Percentiles rank a stretch among this genome's conserved stretches.
These are phyloP conservation scores for Cercospora sp. DNA, from an alignment of 2,329 filamentous ascomycete species.

Conservation along the genomic window DNA sequence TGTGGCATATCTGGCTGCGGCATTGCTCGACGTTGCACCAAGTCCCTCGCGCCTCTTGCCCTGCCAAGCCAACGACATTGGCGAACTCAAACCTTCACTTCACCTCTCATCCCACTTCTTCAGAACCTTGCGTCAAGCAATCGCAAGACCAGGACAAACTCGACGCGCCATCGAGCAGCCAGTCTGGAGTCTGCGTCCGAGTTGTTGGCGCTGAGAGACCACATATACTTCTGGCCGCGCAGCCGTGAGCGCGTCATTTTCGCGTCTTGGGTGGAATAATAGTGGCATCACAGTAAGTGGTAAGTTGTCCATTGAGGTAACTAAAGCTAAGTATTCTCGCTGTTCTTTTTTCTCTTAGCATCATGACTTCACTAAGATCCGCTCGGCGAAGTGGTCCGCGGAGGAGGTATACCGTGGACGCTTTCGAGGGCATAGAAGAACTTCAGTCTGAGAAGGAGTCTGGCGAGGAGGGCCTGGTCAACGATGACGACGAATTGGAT, in stretches of 20 bases:
- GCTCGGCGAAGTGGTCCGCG: slow-evolving; percentile 27
- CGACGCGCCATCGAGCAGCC: not conserved
- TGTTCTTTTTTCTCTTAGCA: slow-evolving; percentile 1
- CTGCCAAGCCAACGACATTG: slow-evolving; percentile 1
- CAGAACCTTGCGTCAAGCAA: not conserved
- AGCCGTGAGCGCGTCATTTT: slow-evolving; percentile 9
- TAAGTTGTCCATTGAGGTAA: not conserved
- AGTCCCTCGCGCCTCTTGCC: not conserved
- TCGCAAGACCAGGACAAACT: not conserved
- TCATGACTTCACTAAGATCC: slow-evolving; percentile 28
- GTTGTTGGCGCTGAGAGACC: not conserved
- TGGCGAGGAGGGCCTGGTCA: slow-evolving; percentile 13
- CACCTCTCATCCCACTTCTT: not conserved
- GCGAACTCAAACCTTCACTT: slow-evolving; percentile 5
- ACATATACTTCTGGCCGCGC: not conserved
- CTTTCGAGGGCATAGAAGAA: slow-evolving; percentile 40
- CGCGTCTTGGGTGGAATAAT: slow-evolving; percentile 9
- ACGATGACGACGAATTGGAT: slow-evolving; percentile 22
- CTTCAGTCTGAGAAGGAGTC: slow-evolving; percentile 24
- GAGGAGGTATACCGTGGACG: slow-evolving; percentile 40
- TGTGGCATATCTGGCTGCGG: slow-evolving; percentile 29
- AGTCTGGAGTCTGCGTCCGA: not conserved
- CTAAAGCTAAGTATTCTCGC: slow-evolving; percentile 18
- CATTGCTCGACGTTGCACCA: slow-evolving; percentile 7
- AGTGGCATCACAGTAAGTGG: slow-evolving; percentile 10